A percentile compares a stretch with the other conserved stretches of the same genome.
These are phyloP conservation scores for Escovopsis sp. DNA, from an alignment of 2,329 filamentous ascomycete species.

Conservation along the genomic window DNA sequence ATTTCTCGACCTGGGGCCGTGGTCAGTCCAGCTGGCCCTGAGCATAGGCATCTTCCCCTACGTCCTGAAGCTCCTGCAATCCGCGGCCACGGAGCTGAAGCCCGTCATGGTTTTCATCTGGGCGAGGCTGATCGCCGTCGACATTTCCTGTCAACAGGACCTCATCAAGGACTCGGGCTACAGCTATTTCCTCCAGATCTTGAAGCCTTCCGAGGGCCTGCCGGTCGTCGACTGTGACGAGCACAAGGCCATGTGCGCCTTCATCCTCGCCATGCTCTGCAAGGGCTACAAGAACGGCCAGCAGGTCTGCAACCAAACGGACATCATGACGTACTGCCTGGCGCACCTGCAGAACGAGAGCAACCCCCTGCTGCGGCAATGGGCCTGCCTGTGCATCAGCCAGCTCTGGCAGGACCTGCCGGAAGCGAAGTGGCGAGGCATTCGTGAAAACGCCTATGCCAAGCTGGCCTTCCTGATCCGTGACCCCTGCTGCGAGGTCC, in stretches of 20 bases:
- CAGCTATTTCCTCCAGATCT: conserved; percentile 86
- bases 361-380: conserved; percentile 80
- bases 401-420: conserved; percentile 85
- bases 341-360: conserved; percentile 71
- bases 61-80: conserved; percentile 91
- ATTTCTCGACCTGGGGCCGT: conserved; percentile 88
- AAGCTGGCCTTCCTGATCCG: conserved; percentile 67
- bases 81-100: conserved; percentile 84
- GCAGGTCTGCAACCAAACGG: conserved; percentile 75
- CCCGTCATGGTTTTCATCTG: conserved; percentile 99
- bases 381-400: conserved; percentile 89
- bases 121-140: conserved; percentile 89
- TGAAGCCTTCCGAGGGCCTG: conserved; percentile 70
- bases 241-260: conserved; percentile 97
- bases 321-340: conserved; percentile 80
- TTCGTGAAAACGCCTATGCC: conserved; percentile 69
- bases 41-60: conserved; percentile 99
- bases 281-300: conserved; percentile 87
- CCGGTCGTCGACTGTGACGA: conserved; percentile 80
- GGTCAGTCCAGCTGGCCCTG: conserved; percentile 94
- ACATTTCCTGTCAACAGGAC: conserved; percentile 84
- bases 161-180: conserved; percentile 94
- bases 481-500: conserved; percentile 81
- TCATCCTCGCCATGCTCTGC: conserved; percentile 94
- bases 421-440: conserved; percentile 93